Conservation (phyloP, 2,329 filamentous ascomycete species). For the Ilyonectria robusta region DNA sequence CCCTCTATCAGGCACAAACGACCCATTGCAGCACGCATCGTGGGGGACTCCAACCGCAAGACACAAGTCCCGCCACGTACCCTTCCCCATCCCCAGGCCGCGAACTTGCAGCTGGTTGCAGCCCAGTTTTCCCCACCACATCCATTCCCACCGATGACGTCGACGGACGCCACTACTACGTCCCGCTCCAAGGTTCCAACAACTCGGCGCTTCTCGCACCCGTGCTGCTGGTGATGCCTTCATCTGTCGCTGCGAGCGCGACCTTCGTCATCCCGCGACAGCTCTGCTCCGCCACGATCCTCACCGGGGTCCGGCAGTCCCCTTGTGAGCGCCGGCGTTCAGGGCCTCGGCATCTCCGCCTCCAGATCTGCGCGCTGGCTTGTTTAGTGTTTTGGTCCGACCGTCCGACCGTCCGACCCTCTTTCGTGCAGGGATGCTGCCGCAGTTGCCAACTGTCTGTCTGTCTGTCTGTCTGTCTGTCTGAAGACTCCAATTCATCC, state of each 20-base stretch:
- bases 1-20: too few relatives aligned
- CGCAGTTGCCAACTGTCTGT: background rate
- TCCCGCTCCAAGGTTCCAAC: background rate
- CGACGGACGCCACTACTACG: conserved; percentile 20
- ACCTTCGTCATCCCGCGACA: conserved; percentile 24
- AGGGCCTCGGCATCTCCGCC: conserved; percentile 20
- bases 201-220: conserved; percentile 17
- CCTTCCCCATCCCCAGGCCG: too few relatives aligned
- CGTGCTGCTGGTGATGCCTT: conserved; percentile 31
- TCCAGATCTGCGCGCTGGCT: conserved; percentile 22
- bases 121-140: background rate
- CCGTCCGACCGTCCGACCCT: background rate
- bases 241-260: conserved; percentile 10
- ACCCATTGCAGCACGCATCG: too few relatives aligned
- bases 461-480: background rate
- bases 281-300: conserved; percentile 15
- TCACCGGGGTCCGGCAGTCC: background rate
- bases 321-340: background rate
- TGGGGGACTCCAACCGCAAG: background rate
- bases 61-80: conserved; percentile 14
- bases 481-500: background rate
- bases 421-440: background rate
- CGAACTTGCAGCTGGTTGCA: conserved; percentile 1
- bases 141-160: conserved; percentile 27
- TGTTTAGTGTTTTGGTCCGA: conserved; percentile 1